phyloP scores from a whole-genome alignment of 345 rosid species.

The Sisymbrium altissimum region DNA sequence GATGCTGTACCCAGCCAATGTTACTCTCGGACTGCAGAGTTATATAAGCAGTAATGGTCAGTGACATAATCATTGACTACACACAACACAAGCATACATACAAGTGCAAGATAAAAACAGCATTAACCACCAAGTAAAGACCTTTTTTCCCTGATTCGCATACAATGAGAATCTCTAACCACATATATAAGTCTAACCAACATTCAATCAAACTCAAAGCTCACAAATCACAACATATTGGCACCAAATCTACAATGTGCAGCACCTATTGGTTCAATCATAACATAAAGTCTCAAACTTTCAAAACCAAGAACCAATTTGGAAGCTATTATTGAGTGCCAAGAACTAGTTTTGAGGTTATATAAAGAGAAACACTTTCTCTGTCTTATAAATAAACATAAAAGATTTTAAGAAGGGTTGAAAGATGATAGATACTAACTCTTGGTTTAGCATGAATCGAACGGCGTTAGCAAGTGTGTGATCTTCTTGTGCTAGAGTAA shows the following conservation, averaged over 20 bases:
- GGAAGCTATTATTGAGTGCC: no score
- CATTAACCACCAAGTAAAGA: background rate
- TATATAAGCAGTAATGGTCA: background rate
- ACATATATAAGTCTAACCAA: background rate
- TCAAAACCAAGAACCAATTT: background rate
- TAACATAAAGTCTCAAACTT: background rate
- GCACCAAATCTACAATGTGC: background rate
- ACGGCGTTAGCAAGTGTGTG: constrained; percentile 86
- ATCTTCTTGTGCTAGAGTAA: constrained; percentile 69
- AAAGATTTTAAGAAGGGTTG: background rate
- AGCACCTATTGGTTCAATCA: background rate
- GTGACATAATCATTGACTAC: background rate
- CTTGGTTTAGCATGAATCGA: constrained; percentile 86
- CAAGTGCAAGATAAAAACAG: background rate
- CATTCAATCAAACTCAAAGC: background rate
- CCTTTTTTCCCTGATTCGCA: background rate
- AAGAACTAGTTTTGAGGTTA: background rate
- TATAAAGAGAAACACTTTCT: background rate
- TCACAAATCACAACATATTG: background rate
- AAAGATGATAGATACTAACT: constrained; percentile 45
- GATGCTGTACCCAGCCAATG: constrained; percentile 70
- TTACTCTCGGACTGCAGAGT: constrained; percentile 74
- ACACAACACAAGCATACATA: background rate
- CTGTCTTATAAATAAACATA: background rate
- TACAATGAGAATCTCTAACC: background rate